Evolutionary conservation across 2,329 filamentous ascomycete species (phyloP).

Genomic region (Neobulgaria alba): DNA sequence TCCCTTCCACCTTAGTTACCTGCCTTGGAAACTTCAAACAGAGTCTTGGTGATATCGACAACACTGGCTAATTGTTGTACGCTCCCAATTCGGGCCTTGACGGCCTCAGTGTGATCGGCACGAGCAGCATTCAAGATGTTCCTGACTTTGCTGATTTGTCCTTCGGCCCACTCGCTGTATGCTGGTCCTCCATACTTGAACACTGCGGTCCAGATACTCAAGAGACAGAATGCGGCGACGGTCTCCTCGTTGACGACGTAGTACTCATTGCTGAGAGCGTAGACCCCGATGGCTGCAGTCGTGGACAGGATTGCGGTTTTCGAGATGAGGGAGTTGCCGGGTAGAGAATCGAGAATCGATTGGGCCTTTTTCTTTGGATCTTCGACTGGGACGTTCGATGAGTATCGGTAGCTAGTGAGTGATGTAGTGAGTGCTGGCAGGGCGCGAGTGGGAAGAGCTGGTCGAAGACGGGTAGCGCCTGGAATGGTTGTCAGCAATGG

Average conservation of each 20-base stretch:
- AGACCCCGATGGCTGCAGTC: slow-evolving; percentile 80
- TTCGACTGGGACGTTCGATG: slow-evolving; percentile 71
- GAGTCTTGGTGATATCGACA: slow-evolving; percentile 91
- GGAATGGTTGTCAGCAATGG: slow-evolving; percentile 34
- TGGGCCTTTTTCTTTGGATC: slow-evolving; percentile 96
- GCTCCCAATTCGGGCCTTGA: slow-evolving; percentile 87
- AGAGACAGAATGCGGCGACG: slow-evolving; percentile 83
- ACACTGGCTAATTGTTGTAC: slow-evolving; percentile 92
- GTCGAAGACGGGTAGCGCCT: slow-evolving; percentile 81
- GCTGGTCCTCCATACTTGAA: slow-evolving; percentile 89
- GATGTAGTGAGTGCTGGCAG: slow-evolving; percentile 66
- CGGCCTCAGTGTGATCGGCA: slow-evolving; percentile 88
- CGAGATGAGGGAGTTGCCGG: slow-evolving; percentile 84
- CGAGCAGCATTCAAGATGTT: slow-evolving; percentile 90
- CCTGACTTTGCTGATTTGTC: slow-evolving; percentile 86
- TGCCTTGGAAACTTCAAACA: slow-evolving; percentile 98
- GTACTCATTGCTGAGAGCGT: slow-evolving; percentile 98
- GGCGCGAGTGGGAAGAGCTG: slow-evolving; percentile 65
- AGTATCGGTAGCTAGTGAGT: slow-evolving; percentile 55
- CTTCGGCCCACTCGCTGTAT: slow-evolving; percentile 88
- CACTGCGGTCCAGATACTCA: slow-evolving; percentile 86
- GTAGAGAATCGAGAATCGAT: slow-evolving; percentile 87
- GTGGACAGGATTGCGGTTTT: slow-evolving; percentile 97
- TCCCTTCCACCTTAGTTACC: slow-evolving; percentile 16
- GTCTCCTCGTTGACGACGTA: slow-evolving; percentile 99